Evolutionary conservation across 306 rosid genomes (phyloP), one percentile per base, ranked within the genome.

Genomic region (Vigna nakashimae): DNA sequence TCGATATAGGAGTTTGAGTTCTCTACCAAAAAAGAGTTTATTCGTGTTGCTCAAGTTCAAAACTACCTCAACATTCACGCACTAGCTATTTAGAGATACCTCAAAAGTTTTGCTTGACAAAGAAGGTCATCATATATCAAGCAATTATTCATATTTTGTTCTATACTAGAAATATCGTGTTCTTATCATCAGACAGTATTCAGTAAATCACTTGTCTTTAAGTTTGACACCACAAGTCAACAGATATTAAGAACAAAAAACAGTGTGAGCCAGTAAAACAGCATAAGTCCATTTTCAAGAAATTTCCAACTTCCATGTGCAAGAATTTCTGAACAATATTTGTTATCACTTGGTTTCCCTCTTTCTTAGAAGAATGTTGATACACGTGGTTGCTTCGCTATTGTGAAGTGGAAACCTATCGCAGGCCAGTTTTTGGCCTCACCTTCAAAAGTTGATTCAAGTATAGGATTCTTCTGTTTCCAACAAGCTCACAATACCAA

Each of bases 171-270:
- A 51, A 53, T 50, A 15, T 59, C 64, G 17, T 17, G 28, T 64
- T 64, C 69, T 36, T 55, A 42, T 20, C 16, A 56, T 18, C 56
- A 50, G n/a, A 69, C 58, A 63, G 15, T 15, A 69, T 77, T 74
- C 42, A 71, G 76, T 68, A n/a, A 74, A 55, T 74, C 60, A 18
- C 20, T 46, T 80, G 51, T 77, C 45, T 68, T 76, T 43, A 70
- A 70, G 77, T 85, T 65, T 22, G 36, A 75, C 57, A 86, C 73
- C 50, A 32, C 43, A 11, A 12, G 71, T 76, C 53, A 74, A 57
- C 78, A 80, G 55, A 73, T 56, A 76, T 20, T 24, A 66, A 40
- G 64, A 57, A 50, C 60, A 65, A 30, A 20, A 66, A 24, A 34
- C 57, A 40, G 58, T 74, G 75, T 80, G 71, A 74, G 49, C 34